A percentile compares a stretch with the other conserved stretches of the same genome.
phyloP scores from a whole-genome alignment of 306 rosid species.

The Gastrolobium bilobum region DNA sequence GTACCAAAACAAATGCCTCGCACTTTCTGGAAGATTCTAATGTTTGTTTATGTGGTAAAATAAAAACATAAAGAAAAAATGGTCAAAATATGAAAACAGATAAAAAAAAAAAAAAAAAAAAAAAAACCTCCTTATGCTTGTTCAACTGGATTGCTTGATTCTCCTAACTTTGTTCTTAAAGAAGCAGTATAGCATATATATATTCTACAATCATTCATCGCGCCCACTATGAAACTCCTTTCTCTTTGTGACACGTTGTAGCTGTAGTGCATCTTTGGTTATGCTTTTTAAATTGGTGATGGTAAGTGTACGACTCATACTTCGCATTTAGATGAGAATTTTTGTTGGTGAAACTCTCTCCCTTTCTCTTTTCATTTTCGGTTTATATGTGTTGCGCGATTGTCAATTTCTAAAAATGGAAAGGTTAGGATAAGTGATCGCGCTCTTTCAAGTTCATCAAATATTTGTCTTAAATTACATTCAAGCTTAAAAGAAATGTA shows the following conservation, averaged over 20 bases:
- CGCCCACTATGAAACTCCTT: constrained; percentile 39
- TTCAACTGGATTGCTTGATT: constrained; percentile 44
- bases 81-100: constrained; percentile 26
- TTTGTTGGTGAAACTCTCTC: too few relatives aligned
- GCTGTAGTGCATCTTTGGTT: constrained; percentile 11
- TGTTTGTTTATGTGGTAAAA: constrained; percentile 52
- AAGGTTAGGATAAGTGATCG: too few relatives aligned
- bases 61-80: constrained; percentile 41
- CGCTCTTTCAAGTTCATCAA: too few relatives aligned
- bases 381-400: too few relatives aligned
- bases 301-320: too few relatives aligned
- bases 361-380: too few relatives aligned
- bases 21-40: constrained; percentile 55
- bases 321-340: too few relatives aligned
- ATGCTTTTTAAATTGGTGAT: neutral
- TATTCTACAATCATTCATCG: constrained; percentile 53
- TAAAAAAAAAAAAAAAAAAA: constrained; percentile 1
- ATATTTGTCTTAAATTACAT: too few relatives aligned
- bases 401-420: too few relatives aligned
- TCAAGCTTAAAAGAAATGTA: too few relatives aligned
- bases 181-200: constrained; percentile 18
- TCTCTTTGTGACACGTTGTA: constrained; percentile 43
- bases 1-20: constrained; percentile 28
- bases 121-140: constrained; percentile 39
- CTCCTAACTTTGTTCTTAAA: constrained; percentile 44